Evolutionary conservation across 495 filamentous ascomycete species (phyloP).

Genomic region (Penicillium coffeae): DNA sequence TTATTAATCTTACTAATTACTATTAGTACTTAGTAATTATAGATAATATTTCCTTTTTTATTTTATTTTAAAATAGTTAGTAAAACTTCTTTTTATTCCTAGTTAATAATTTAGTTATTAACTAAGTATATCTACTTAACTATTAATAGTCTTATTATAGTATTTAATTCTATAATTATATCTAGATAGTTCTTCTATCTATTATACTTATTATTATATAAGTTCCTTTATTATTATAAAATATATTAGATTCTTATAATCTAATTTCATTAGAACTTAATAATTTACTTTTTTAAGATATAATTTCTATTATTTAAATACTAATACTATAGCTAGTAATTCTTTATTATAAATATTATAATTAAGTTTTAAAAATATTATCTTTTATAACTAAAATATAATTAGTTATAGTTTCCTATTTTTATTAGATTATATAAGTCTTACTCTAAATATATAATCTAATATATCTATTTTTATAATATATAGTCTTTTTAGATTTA

Average conservation of each 20-base stretch:
- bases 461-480: not conserved
- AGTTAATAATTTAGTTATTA: not conserved
- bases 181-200: not conserved
- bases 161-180: not conserved
- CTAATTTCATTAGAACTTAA: not conserved
- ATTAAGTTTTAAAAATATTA: not conserved
- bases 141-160: too few relatives aligned
- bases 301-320: not conserved
- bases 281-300: not conserved
- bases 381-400: not conserved
- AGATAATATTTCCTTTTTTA: not conserved
- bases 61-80: not conserved
- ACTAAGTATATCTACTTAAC: too few relatives aligned
- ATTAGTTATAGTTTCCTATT: not conserved
- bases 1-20: not conserved
- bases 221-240: too few relatives aligned
- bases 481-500: not conserved
- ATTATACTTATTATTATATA: not conserved
- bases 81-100: not conserved
- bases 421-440: not conserved
- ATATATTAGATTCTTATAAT: too few relatives aligned
- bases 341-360: not conserved
- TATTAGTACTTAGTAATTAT: not conserved
- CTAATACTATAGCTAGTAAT: too few relatives aligned
- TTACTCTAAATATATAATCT: not conserved